Percentiles rank a stretch among this genome's conserved stretches.
phyloP scores from a whole-genome alignment of 176 grass and related monocot species.

The Oryza brachyantha region DNA sequence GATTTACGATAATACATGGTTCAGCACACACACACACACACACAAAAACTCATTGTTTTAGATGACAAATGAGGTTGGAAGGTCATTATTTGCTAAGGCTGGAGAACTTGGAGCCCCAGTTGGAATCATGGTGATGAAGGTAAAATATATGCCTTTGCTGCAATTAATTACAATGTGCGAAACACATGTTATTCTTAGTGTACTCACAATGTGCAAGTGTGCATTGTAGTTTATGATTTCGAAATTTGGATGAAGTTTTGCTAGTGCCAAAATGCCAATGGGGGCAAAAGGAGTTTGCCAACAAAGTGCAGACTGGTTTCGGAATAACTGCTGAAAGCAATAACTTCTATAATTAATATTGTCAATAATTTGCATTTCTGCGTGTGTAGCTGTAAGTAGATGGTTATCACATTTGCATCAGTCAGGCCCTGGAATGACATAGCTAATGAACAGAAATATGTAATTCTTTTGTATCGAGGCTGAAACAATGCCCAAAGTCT shows the following conservation, averaged over 20 bases:
- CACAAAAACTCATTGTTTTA: too few relatives aligned
- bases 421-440: not conserved
- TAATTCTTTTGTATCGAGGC: not conserved
- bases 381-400: not conserved
- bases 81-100: conserved; percentile 78
- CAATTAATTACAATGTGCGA: not conserved
- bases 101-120: conserved; percentile 83
- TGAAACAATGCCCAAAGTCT: not conserved
- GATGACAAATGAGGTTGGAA: conserved; percentile 89
- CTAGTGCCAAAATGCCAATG: not conserved
- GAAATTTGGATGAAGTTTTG: not conserved
- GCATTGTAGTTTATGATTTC: not conserved
- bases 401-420: not conserved
- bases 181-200: not conserved
- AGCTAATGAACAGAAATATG: not conserved
- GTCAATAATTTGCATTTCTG: not conserved
- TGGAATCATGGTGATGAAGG: conserved; percentile 84
- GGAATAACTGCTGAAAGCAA: not conserved
- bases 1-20: conserved; percentile 14
- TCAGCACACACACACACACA: conserved; percentile 14
- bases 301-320: not conserved
- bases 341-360: not conserved
- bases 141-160: conserved; percentile 20
- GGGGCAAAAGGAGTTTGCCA: not conserved
- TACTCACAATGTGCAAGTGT: not conserved